Evolutionary conservation across 257 asterid genomes (phyloP).

Genomic region (Avicennia marina): DNA sequence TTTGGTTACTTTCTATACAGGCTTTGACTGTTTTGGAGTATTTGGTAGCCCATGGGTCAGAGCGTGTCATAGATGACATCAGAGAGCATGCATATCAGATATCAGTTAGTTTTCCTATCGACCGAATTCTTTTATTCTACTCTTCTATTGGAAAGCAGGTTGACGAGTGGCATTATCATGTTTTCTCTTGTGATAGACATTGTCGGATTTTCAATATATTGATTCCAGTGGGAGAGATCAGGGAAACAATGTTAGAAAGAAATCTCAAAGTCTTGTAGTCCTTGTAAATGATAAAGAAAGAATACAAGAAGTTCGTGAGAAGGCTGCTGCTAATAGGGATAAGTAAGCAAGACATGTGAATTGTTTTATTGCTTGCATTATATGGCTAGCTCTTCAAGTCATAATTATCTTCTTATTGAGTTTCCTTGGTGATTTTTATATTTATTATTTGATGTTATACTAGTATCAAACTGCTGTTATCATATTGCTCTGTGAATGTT

Average conservation of each 20-base stretch:
- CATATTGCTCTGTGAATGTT: slow-evolving; percentile 3
- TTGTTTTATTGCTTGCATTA: too few species aligned
- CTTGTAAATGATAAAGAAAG: slow-evolving; percentile 95
- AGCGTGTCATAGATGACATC: slow-evolving; percentile 89
- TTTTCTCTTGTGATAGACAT: slow-evolving; percentile 47
- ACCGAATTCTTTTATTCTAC: not conserved
- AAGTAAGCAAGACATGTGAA: slow-evolving; percentile 35
- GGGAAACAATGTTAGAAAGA: slow-evolving; percentile 90
- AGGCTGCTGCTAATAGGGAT: slow-evolving; percentile 89
- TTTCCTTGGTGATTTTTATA: not conserved
- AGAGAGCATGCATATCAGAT: slow-evolving; percentile 97
- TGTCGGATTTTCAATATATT: slow-evolving; percentile 90
- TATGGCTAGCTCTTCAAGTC: slow-evolving; percentile 1
- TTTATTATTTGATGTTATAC: not conserved
- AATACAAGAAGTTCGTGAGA: slow-evolving; percentile 87
- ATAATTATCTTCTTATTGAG: not conserved
- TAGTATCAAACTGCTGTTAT: not conserved
- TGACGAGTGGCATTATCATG: not conserved
- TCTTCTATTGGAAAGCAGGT: not conserved
- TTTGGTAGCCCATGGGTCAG: slow-evolving; percentile 93
- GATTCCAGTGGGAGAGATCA: slow-evolving; percentile 97
- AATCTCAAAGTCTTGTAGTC: slow-evolving; percentile 87
- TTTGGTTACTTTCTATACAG: slow-evolving; percentile 38
- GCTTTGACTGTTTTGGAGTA: slow-evolving; percentile 88
- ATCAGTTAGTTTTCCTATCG: slow-evolving; percentile 52